A percentile compares a stretch with the other conserved stretches of the same genome.
These are phyloP conservation scores for Trifolium fragiferum DNA, from an alignment of 306 rosid species.

Conservation along the genomic window DNA sequence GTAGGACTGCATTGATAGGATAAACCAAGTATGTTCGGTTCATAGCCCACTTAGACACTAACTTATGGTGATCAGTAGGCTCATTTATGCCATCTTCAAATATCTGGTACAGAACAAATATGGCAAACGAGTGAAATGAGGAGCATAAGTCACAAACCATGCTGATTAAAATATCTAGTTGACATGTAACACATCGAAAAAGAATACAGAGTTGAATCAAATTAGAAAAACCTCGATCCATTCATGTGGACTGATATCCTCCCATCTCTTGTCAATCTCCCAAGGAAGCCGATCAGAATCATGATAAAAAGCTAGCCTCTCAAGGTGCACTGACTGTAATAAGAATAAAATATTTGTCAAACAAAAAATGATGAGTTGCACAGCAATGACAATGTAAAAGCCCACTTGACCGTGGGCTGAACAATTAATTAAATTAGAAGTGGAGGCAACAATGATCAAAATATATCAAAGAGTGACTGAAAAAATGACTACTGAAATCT, in stretches of 20 bases:
- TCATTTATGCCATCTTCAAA: slow-evolving; percentile 95
- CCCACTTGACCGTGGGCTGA: slow-evolving; percentile 12
- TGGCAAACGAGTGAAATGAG: slow-evolving; percentile 36
- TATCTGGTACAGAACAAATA: slow-evolving; percentile 57
- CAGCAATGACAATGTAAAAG: slow-evolving; percentile 16
- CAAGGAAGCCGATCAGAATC: slow-evolving; percentile 82
- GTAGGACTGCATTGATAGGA: slow-evolving; percentile 85
- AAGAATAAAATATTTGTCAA: slow-evolving; percentile 37
- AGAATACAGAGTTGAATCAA: slow-evolving; percentile 10
- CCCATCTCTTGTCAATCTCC: slow-evolving; percentile 91
- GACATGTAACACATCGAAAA: slow-evolving; percentile 27
- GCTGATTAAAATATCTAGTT: slow-evolving; percentile 3
- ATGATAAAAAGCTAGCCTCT: slow-evolving; percentile 95
- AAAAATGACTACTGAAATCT: neutral
- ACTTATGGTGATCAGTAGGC: slow-evolving; percentile 56
- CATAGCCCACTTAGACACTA: slow-evolving; percentile 75
- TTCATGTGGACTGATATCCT: slow-evolving; percentile 79
- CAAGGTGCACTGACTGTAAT: slow-evolving; percentile 85
- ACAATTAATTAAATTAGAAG: slow-evolving; percentile 7
- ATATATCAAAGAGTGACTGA: neutral
- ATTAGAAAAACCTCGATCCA: slow-evolving; percentile 86
- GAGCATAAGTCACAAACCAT: slow-evolving; percentile 2
- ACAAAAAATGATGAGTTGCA: slow-evolving; percentile 33
- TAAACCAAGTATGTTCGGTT: slow-evolving; percentile 79
- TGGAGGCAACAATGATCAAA: slow-evolving; percentile 12